Conservation (phyloP, 75 land plant genomes). For the Cupressus sempervirens region DNA sequence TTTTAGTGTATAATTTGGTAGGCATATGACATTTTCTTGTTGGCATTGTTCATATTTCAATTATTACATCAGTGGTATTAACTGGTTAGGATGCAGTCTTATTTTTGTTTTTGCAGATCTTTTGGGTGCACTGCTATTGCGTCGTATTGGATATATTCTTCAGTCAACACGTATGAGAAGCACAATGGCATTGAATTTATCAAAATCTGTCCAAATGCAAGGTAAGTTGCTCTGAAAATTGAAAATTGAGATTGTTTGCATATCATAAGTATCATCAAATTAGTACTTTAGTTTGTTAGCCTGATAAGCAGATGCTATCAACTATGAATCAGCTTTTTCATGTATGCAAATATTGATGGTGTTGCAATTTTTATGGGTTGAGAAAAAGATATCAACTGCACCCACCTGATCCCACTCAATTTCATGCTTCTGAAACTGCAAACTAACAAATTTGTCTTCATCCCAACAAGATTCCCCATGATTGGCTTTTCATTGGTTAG, state of each 20-base stretch:
- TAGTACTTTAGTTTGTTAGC: not conserved
- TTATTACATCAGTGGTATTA: not conserved
- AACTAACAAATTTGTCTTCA: too few relatives aligned
- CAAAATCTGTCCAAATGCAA: conserved; percentile 16
- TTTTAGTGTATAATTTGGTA: not conserved
- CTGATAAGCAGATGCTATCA: conserved; percentile 4
- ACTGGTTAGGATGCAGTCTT: conserved; percentile 47
- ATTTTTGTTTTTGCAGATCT: conserved; percentile 80
- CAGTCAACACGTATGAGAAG: conserved; percentile 20
- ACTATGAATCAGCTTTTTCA: not conserved
- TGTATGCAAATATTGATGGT: not conserved
- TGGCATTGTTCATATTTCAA: not conserved
- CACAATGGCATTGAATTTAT: conserved; percentile 28
- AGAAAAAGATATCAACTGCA: too few relatives aligned
- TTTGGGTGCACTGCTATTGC: conserved; percentile 64
- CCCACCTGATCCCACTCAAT: too few relatives aligned
- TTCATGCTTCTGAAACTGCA: too few relatives aligned
- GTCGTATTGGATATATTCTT: conserved; percentile 54
- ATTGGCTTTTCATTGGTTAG: too few relatives aligned
- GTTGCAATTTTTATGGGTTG: not conserved
- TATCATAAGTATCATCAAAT: not conserved
- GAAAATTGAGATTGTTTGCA: not conserved
- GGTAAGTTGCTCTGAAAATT: conserved; percentile 18
- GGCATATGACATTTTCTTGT: not conserved
- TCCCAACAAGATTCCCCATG: too few relatives aligned